Percentiles rank a stretch among this genome's conserved stretches.
These are phyloP conservation scores for Aureobasidium zeae DNA, from an alignment of 2,329 filamentous ascomycete species.

Conservation along the genomic window DNA sequence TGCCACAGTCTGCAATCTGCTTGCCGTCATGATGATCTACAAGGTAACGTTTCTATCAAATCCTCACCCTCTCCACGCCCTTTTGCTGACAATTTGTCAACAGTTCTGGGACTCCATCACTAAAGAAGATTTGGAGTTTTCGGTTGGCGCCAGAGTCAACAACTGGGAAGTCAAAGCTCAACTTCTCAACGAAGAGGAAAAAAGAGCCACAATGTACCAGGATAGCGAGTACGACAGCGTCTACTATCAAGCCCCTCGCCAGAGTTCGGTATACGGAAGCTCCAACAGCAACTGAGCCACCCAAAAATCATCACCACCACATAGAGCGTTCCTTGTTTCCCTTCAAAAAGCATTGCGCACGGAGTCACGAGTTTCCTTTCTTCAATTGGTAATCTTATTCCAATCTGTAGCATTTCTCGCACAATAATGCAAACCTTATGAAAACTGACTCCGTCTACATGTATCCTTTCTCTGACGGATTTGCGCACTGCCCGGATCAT, in stretches of 20 bases:
- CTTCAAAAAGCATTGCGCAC: background rate
- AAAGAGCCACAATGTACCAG: conserved; percentile 61
- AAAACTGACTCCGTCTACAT: background rate
- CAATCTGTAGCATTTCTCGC: background rate
- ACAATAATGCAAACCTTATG: background rate
- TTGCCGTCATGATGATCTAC: conserved; percentile 99
- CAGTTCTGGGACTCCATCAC: conserved; percentile 99
- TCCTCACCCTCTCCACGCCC: background rate
- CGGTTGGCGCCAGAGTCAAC: conserved; percentile 86
- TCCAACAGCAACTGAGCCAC: conserved; percentile 12
- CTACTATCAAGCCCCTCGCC: conserved; percentile 28
- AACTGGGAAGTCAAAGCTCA: conserved; percentile 97
- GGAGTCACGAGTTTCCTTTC: background rate
- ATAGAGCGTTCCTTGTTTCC: background rate
- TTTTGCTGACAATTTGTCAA: background rate
- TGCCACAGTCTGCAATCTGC: conserved; percentile 82
- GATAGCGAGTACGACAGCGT: conserved; percentile 54
- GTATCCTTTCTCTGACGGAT: no score
- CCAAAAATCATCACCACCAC: no score
- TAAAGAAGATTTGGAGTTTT: conserved; percentile 95
- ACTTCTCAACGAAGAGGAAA: conserved; percentile 68
- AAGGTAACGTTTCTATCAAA: conserved; percentile 50
- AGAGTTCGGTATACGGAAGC: conserved; percentile 17
- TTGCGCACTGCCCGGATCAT: background rate
- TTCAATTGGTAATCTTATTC: background rate